Conservation (phyloP, 345 rosid genomes). For the Lumnitzera racemosa region DNA sequence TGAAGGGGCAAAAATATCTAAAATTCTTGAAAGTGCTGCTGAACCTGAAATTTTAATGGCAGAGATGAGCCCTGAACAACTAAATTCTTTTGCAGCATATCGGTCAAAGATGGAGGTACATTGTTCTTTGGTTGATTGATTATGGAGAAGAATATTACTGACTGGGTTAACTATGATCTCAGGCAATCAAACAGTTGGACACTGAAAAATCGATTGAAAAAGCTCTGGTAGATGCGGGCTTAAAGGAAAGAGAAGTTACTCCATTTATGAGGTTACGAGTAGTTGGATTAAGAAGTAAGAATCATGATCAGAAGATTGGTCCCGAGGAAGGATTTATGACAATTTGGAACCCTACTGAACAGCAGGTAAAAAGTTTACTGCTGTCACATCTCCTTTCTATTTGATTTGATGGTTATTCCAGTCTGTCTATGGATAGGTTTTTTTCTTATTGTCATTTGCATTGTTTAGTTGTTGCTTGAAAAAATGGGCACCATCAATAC, state of each 20-base stretch:
- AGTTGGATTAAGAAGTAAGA: slow-evolving; percentile 50
- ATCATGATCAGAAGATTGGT: slow-evolving; percentile 22
- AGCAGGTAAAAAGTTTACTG: slow-evolving; percentile 46
- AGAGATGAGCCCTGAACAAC: slow-evolving; percentile 83
- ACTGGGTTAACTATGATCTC: slow-evolving; percentile 15
- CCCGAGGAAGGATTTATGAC: slow-evolving; percentile 72
- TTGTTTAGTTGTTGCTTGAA: no score
- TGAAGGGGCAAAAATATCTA: slow-evolving; percentile 74
- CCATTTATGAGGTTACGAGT: slow-evolving; percentile 88
- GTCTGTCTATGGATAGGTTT: neutral
- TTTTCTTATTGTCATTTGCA: neutral
- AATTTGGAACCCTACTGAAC: slow-evolving; percentile 90
- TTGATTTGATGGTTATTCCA: neutral
- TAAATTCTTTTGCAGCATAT: slow-evolving; percentile 57
- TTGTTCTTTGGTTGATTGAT: slow-evolving; percentile 5
- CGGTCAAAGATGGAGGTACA: slow-evolving; percentile 68
- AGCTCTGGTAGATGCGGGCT: slow-evolving; percentile 65
- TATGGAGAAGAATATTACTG: slow-evolving; percentile 12
- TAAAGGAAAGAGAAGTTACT: slow-evolving; percentile 68
- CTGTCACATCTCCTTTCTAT: slow-evolving; percentile 1
- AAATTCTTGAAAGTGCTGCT: slow-evolving; percentile 69
- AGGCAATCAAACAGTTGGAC: slow-evolving; percentile 59
- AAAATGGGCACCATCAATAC: neutral
- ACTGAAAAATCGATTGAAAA: slow-evolving; percentile 58
- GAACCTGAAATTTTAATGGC: slow-evolving; percentile 96